These are phyloP conservation scores for Ramicandelaber brevisporus DNA, from an alignment of 192 early-diverging fungal species.

Conservation along the genomic window DNA sequence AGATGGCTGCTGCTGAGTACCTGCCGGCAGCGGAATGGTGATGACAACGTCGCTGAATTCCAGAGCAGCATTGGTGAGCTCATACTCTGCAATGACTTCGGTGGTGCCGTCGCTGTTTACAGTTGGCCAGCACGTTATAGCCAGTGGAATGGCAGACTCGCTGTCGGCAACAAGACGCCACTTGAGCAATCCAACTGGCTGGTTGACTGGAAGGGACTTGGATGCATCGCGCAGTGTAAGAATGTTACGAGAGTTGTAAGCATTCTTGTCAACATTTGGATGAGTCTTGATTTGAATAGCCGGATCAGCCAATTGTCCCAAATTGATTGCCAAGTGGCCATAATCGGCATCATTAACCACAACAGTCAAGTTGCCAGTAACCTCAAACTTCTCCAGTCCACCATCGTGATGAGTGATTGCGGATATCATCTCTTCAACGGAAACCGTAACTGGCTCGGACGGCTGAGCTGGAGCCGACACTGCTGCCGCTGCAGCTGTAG, in stretches of 20 bases:
- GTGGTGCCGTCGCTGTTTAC: constrained; percentile 60
- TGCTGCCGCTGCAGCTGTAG: constrained; percentile 1
- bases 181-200: constrained; percentile 62
- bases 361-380: constrained; percentile 76
- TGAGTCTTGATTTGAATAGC: constrained; percentile 88
- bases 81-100: constrained; percentile 96
- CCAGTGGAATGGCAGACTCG: constrained; percentile 60
- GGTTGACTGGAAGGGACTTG: constrained; percentile 62
- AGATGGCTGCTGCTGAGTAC: constrained; percentile 34
- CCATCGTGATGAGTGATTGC: constrained; percentile 70
- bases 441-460: constrained; percentile 8
- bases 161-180: constrained; percentile 70
- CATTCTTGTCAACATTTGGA: constrained; percentile 84
- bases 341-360: constrained; percentile 40
- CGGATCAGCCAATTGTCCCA: constrained; percentile 28
- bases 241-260: constrained; percentile 39
- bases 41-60: constrained; percentile 71
- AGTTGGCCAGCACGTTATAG: constrained; percentile 92
- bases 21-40: constrained; percentile 65
- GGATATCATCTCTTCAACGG: constrained; percentile 70
- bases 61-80: constrained; percentile 47
- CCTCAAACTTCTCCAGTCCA: constrained; percentile 72
- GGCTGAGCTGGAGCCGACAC: constrained; percentile 1
- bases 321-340: constrained; percentile 30
- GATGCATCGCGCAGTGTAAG: constrained; percentile 62